These are phyloP conservation scores for Madurella mycetomatis DNA, from an alignment of 2,329 filamentous ascomycete genomes.

Conservation along the genomic window DNA sequence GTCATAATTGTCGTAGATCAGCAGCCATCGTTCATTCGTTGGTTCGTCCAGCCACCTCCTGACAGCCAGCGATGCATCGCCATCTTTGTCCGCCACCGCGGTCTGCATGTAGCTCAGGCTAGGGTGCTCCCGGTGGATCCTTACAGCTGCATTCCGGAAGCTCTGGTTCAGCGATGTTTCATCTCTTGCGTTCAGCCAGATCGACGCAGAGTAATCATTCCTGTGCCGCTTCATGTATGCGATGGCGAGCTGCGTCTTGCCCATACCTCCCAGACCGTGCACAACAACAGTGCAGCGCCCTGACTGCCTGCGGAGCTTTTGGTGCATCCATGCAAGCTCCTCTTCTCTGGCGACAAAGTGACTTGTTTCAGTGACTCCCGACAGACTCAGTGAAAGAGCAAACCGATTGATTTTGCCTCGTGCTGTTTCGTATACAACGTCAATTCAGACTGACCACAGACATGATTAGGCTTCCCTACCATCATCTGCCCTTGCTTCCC, in stretches of 20 bases:
- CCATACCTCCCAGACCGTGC: constrained; percentile 8
- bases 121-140: constrained; percentile 28
- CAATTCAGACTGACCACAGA: too few species aligned
- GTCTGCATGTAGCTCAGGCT: constrained; percentile 24
- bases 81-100: constrained; percentile 17
- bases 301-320: not conserved
- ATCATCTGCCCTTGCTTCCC: not conserved
- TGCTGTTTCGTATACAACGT: too few species aligned
- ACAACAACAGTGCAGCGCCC: constrained; percentile 3
- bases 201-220: constrained; percentile 35
- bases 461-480: constrained; percentile 1
- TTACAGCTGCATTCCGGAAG: constrained; percentile 28
- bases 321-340: constrained; percentile 5
- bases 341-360: constrained; percentile 9
- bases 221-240: constrained; percentile 3
- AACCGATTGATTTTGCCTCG: not conserved
- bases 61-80: constrained; percentile 25
- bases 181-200: constrained; percentile 41
- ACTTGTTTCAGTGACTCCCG: not conserved
- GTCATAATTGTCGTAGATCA: constrained; percentile 41
- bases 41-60: constrained; percentile 35
- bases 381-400: not conserved
- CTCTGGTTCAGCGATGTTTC: constrained; percentile 35
- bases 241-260: constrained; percentile 5
- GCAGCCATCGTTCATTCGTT: constrained; percentile 36